A percentile compares a stretch with the other conserved stretches of the same genome.
Evolutionary conservation across 345 rosid species (phyloP).

Genomic region (Lepidium sativum): DNA sequence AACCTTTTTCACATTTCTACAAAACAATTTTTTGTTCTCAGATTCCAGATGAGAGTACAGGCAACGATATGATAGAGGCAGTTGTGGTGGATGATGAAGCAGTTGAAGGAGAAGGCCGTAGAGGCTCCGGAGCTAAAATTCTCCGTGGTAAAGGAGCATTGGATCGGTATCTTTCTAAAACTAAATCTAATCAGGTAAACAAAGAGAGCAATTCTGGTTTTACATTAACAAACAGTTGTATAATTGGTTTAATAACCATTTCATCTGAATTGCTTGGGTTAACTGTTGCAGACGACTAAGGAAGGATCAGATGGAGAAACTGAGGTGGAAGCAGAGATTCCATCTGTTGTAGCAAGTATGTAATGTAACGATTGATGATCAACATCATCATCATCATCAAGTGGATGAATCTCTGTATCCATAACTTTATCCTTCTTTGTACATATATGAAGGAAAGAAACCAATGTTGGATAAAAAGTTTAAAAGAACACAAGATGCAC

Average conservation of each 20-base stretch:
- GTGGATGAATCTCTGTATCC: slow-evolving; percentile 30
- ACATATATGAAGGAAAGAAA: slow-evolving; percentile 36
- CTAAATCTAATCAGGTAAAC: slow-evolving; percentile 31
- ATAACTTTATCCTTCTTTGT: slow-evolving; percentile 30
- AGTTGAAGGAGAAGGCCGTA: slow-evolving; percentile 47
- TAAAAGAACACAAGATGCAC: not conserved
- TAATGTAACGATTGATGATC: slow-evolving; percentile 22
- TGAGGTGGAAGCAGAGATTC: slow-evolving; percentile 65
- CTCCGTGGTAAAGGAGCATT: slow-evolving; percentile 79
- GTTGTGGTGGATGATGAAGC: slow-evolving; percentile 86
- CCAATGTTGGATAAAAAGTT: slow-evolving; percentile 5
- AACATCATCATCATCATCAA: not conserved
- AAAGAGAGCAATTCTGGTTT: not conserved
- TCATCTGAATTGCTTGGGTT: not conserved
- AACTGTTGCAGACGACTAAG: slow-evolving; percentile 35
- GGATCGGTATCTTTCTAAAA: slow-evolving; percentile 50
- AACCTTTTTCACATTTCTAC: not conserved
- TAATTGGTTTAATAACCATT: not conserved
- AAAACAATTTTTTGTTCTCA: slow-evolving; percentile 14
- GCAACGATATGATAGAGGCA: slow-evolving; percentile 68
- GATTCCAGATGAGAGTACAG: slow-evolving; percentile 81
- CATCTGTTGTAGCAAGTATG: slow-evolving; percentile 85
- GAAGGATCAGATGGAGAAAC: slow-evolving; percentile 55
- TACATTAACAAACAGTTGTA: not conserved
- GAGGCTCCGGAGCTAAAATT: slow-evolving; percentile 65